Conservation (phyloP, 2,329 filamentous ascomycete species). For the Fusarium xyrophilum region DNA sequence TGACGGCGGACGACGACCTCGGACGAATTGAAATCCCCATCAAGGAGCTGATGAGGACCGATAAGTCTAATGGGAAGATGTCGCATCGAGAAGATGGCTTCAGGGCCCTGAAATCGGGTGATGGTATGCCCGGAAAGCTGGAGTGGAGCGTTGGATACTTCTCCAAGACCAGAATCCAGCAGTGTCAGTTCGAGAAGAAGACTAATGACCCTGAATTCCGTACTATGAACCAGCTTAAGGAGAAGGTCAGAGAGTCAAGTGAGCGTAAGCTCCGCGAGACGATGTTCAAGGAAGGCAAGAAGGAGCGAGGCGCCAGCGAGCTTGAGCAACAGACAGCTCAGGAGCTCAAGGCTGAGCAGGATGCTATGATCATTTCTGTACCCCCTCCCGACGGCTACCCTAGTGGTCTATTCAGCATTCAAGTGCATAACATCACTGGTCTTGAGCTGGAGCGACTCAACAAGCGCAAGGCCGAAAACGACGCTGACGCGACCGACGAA, state of each 20-base stretch:
- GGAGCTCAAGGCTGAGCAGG: conserved; percentile 66
- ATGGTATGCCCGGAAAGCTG: conserved; percentile 72
- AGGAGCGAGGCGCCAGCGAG: conserved; percentile 64
- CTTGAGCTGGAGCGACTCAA: conserved; percentile 67
- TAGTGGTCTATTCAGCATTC: conserved; percentile 72
- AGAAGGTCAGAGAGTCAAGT: conserved; percentile 61
- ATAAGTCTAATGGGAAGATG: conserved; percentile 67
- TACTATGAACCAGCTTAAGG: conserved; percentile 63
- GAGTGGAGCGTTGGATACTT: conserved; percentile 77
- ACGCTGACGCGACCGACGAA: conserved; percentile 57
- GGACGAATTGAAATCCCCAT: conserved; percentile 75
- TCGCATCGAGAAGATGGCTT: conserved; percentile 70
- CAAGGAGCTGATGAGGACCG: conserved; percentile 67
- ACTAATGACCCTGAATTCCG: conserved; percentile 64
- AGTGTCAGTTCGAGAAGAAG: conserved; percentile 67
- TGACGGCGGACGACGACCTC: conserved; percentile 76
- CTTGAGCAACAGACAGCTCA: conserved; percentile 72
- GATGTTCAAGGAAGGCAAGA: conserved; percentile 52
- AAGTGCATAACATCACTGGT: conserved; percentile 76
- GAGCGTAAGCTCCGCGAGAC: conserved; percentile 72
- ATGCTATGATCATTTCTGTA: conserved; percentile 71
- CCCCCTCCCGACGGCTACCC: conserved; percentile 68
- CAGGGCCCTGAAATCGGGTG: conserved; percentile 67
- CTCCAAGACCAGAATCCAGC: conserved; percentile 68
- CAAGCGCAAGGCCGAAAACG: conserved; percentile 58